Conservation (phyloP, 768 basidiomycete genomes). For the Termitomyces sp. region DNA sequence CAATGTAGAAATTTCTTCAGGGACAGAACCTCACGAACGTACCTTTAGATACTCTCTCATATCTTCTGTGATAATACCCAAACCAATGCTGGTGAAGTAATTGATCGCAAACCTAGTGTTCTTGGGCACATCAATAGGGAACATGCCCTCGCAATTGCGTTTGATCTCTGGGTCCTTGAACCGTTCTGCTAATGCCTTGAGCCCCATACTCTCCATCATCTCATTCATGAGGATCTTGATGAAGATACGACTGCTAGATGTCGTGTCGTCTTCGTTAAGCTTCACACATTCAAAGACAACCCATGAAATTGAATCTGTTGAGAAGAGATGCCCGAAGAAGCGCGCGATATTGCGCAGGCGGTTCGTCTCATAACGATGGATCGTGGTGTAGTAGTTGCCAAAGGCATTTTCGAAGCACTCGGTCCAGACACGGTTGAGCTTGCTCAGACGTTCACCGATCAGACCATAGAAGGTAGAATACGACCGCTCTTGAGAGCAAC, state of each 20-base stretch:
- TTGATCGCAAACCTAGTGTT: slow-evolving; percentile 96
- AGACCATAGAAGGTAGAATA: slow-evolving; percentile 98
- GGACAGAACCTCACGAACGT: slow-evolving; percentile 22
- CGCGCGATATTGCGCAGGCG: slow-evolving; percentile 95
- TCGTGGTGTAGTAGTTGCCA: slow-evolving; percentile 86
- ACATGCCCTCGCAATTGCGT: slow-evolving; percentile 75
- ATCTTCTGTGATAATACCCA: slow-evolving; percentile 89
- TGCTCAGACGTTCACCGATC: slow-evolving; percentile 93
- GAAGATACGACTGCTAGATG: slow-evolving; percentile 94
- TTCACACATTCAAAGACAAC: slow-evolving; percentile 77
- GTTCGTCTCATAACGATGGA: slow-evolving; percentile 99
- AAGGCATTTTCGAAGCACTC: slow-evolving; percentile 88
- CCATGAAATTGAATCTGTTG: slow-evolving; percentile 90
- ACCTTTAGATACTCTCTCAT: slow-evolving; percentile 97
- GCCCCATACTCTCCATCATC: slow-evolving; percentile 91
- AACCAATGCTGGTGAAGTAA: slow-evolving; percentile 93
- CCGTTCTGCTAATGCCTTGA: slow-evolving; percentile 81
- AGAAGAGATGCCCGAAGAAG: slow-evolving; percentile 91
- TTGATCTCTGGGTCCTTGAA: slow-evolving; percentile 87
- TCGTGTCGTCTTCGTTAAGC: slow-evolving; percentile 98
- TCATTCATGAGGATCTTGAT: slow-evolving; percentile 96
- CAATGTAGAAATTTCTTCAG: slow-evolving; percentile 4
- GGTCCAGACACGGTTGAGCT: slow-evolving; percentile 93
- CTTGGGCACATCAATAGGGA: slow-evolving; percentile 95
- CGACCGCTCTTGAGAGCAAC: slow-evolving; percentile 98